These are phyloP conservation scores for Vaccinium vitisidaea DNA, from an alignment of 148 eudicot genomes.

Conservation along the genomic window DNA sequence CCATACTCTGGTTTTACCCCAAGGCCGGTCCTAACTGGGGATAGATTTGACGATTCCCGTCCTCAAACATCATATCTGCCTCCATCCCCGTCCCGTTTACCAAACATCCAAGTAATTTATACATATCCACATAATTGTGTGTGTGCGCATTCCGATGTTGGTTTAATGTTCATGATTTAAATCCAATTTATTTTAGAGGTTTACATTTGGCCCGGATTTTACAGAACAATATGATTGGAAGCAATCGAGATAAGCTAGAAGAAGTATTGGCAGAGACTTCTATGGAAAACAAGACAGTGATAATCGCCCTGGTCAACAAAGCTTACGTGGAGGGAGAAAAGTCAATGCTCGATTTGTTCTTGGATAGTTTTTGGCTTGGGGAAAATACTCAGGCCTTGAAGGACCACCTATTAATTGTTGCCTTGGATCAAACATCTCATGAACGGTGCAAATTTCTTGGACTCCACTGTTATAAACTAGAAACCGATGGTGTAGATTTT, in stretches of 20 bases:
- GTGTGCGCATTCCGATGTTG: not conserved
- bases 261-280: not conserved
- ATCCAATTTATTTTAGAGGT: not conserved
- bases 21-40: too few relatives aligned
- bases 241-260: conserved; percentile 6
- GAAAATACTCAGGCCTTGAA: not conserved
- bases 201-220: not conserved
- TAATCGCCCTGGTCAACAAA: not conserved
- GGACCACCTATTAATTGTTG: not conserved
- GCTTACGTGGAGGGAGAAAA: conserved; percentile 10
- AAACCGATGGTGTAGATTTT: conserved; percentile 4
- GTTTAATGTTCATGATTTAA: not conserved
- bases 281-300: not conserved
- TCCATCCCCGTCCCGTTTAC: too few relatives aligned
- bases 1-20: too few relatives aligned
- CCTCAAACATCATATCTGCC: too few relatives aligned
- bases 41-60: too few relatives aligned
- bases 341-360: conserved; percentile 5
- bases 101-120: too few relatives aligned
- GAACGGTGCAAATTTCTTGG: conserved; percentile 7
- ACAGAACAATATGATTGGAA: conserved; percentile 9
- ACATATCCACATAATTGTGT: not conserved
- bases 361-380: not conserved
- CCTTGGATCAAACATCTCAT: conserved; percentile 7
- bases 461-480: not conserved